phyloP scores from a whole-genome alignment of 78 protist species.

The Guillardia theta region DNA sequence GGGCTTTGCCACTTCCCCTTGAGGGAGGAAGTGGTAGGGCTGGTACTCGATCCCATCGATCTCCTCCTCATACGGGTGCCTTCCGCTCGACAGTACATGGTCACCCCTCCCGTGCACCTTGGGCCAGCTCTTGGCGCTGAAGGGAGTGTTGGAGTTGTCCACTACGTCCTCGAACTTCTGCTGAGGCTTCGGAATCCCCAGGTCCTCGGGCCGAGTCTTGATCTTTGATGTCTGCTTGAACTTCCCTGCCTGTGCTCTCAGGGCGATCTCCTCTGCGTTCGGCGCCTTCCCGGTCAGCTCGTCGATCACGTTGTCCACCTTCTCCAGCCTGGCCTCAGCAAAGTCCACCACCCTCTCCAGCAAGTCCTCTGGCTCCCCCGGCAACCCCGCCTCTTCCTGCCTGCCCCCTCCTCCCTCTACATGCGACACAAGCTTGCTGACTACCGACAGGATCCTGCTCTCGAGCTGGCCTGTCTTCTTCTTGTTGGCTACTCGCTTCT shows the following conservation, averaged over 20 bases:
- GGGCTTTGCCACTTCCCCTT: neutral
- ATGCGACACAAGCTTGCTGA: neutral
- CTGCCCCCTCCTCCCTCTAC: neutral
- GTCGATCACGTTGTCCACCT: neutral
- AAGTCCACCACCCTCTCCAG: slow-evolving; percentile 22
- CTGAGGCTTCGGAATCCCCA: neutral
- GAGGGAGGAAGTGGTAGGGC: neutral
- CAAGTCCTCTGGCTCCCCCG: neutral
- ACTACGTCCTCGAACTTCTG: neutral
- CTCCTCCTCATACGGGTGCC: neutral
- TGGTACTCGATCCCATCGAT: neutral
- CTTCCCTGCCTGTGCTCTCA: neutral
- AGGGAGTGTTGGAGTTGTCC: neutral
- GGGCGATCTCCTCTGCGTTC: no score
- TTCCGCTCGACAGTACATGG: neutral
- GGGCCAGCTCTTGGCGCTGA: neutral
- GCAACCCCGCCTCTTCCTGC: neutral
- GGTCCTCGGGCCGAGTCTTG: neutral
- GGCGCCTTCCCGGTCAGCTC: neutral
- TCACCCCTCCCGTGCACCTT: neutral
- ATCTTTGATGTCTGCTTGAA: neutral
- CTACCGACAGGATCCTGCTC: neutral
- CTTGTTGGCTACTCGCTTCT: neutral
- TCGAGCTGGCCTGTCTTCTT: neutral
- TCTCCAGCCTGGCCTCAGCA: slow-evolving; percentile 23